phyloP scores from a whole-genome alignment of 1,284 basidiomycete species.

The Rhodotorula sp. region DNA sequence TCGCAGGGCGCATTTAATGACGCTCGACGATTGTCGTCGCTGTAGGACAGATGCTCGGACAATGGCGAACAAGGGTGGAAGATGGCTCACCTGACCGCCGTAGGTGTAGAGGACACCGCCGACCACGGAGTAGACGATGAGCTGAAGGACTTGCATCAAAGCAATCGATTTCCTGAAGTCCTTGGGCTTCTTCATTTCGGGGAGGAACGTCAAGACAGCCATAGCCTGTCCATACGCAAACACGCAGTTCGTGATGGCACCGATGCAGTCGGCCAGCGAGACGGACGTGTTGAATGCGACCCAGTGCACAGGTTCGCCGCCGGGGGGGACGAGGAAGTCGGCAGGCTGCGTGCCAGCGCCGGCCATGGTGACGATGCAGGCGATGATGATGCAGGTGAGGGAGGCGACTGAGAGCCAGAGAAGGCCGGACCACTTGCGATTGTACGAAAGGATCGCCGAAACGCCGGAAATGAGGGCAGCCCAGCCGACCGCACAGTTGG shows the following conservation, averaged over 20 bases:
- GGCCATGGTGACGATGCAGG: conserved; percentile 13
- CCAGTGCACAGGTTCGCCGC: conserved; percentile 9
- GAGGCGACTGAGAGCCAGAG: conserved; percentile 8
- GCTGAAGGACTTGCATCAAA: conserved; percentile 7
- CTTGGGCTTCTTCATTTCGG: conserved; percentile 3
- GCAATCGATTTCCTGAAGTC: conserved; percentile 9
- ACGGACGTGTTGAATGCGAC: conserved; percentile 4
- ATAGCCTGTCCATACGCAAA: conserved; percentile 17
- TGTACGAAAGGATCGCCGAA: background rate
- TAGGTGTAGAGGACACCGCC: conserved; percentile 15
- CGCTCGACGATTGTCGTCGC: too few species aligned
- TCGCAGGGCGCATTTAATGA: too few species aligned
- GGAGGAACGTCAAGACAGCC: conserved; percentile 19
- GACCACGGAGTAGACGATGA: conserved; percentile 19
- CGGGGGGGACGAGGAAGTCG: background rate
- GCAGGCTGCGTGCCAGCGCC: conserved; percentile 1
- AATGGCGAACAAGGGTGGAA: background rate
- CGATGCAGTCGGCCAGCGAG: background rate
- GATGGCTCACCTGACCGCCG: conserved; percentile 9
- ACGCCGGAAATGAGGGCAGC: conserved; percentile 10
- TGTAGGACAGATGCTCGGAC: too few species aligned
- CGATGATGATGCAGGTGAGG: conserved; percentile 16
- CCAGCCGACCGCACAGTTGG: conserved; percentile 7
- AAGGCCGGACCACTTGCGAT: conserved; percentile 16
- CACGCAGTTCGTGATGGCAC: conserved; percentile 11